Base-by-base conservation (phyloP, 306 rosid genomes). In the Arachis hypogaea region DNA sequence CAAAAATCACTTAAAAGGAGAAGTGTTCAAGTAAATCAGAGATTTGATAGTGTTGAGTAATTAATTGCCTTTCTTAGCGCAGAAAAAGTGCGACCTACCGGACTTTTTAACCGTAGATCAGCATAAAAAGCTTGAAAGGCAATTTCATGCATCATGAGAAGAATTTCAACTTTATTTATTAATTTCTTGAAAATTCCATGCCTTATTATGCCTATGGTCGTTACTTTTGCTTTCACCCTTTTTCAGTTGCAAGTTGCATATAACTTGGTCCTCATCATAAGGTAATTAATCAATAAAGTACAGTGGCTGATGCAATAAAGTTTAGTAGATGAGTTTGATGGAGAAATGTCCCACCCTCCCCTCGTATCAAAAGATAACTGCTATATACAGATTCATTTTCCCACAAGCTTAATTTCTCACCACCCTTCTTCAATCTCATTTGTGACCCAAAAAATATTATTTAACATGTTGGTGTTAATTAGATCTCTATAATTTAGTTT, bases 271-370 rank as follows among this genome's bases (percentile, higher is more conserved):
- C 49, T 47, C 47, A 58, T 56, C 47, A 52, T 7, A 40, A 30
- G 56, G 71, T 44, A 12, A 67, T 11, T 50, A 50, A 50, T 50
- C 8, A 49, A 4, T 12, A 49, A 75, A 59, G 51, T 68, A 54
- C 68, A 63, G 68, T 11, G 5, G 80, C 69, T 69, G 80, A 80
- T 71, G 80, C 62, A 75, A 59, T 56, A 63, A 69, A 80, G 77
- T 65, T 18, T 47, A 57, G 68, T 63, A 28, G 51, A 56, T 49
- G 69, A 69, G 14, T 62, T 50, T 68, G 67, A 54, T 0, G 75
- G 8, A 3, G 30, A 62, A 40, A 42, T 61, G 29, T 16, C 45
- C 45, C 49, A 29, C 4, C 57, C 22, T 41, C 28, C 38, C 43
- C 14, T 43, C 4, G 58, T 16, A 33, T 36, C 52, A 38, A 67